Base-by-base conservation (phyloP, 176 grass and related monocot genomes). In the Oryza meyeriana region DNA sequence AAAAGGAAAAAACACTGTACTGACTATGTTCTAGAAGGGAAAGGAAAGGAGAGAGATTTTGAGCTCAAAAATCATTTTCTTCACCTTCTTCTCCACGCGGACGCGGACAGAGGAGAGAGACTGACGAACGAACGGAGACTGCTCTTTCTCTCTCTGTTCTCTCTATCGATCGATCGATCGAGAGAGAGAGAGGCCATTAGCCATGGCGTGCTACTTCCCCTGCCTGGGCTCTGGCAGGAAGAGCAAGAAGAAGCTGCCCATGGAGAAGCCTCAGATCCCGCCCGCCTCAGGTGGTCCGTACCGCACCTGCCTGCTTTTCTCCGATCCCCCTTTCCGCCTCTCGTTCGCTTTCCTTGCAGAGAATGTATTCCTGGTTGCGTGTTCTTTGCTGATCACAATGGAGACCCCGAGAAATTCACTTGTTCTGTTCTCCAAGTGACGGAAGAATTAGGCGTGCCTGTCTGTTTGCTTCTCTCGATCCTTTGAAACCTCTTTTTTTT, bases 121-220 rank as follows among this genome's bases (percentile, higher is more conserved):
- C 36, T 39, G 5, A 10, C 36, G 36, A 8, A 10, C 36, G 36
- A 39, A 22, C 33, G 18, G 64, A 48, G 31, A 18, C 22, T 29
- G 9, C 71, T 20, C 40, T 52, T 22, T 27, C 20, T 16, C 39
- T 17, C 78, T 18, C 71, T 16, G 2, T 13, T 8, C 31, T 27
- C 17, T 27, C 35, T 26, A 13, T 12, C 3, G 12, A 4, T 0
- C 2, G 13, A n/a, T n/a, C n/a, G n/a, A n/a, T n/a, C n/a, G 12
- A 44, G 41, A 44, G 12, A 44, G 41, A 40, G 10, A 16, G 42
- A 14, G 42, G 14, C 12, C 13, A 76, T n/a, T n/a, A n/a, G 24
- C 72, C 75, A 94, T 90, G 91, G 88, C 63, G 25, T 31, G 85
- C 52, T 94, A 88, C 81, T 94, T 90, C 76, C 25, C 85, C 20